Evolutionary conservation across 352 stramenopile genomes (phyloP).

Genomic region (Aphanomyces cochlioides): DNA sequence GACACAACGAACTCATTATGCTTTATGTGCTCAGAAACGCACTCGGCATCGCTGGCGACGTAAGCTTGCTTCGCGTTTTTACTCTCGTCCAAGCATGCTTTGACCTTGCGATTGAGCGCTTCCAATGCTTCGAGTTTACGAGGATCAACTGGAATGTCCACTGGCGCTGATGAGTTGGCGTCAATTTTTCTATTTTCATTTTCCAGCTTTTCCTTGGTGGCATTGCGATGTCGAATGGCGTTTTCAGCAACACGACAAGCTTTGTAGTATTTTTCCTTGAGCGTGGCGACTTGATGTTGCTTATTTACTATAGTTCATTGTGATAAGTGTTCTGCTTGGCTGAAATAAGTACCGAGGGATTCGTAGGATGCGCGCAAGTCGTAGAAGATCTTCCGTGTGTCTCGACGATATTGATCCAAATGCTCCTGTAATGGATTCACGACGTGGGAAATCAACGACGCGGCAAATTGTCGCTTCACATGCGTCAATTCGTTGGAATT

Average conservation of each 20-base stretch:
- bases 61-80: constrained; percentile 5
- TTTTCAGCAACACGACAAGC: constrained; percentile 6
- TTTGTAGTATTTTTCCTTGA: constrained; percentile 10
- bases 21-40: not conserved
- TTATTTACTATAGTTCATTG: not conserved
- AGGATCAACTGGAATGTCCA: not conserved
- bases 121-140: not conserved
- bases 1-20: constrained; percentile 1
- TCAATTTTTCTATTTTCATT: not conserved
- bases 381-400: constrained; percentile 22
- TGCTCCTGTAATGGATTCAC: constrained; percentile 1
- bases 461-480: not conserved
- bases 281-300: not conserved
- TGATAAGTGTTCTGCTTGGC: no score
- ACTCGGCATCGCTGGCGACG: not conserved
- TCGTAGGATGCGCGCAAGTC: constrained; percentile 24
- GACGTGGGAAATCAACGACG: not conserved
- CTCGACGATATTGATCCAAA: not conserved
- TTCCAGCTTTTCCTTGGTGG: not conserved
- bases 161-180: not conserved
- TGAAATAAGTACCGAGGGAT: not conserved
- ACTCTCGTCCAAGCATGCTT: constrained; percentile 11
- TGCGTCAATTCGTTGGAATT: not conserved
- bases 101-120: not conserved
- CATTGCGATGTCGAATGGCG: constrained; percentile 1